A percentile compares a stretch with the other conserved stretches of the same genome.
These are phyloP conservation scores for Saccharum officinarum DNA, from an alignment of 176 grass and related monocot species.

Conservation along the genomic window DNA sequence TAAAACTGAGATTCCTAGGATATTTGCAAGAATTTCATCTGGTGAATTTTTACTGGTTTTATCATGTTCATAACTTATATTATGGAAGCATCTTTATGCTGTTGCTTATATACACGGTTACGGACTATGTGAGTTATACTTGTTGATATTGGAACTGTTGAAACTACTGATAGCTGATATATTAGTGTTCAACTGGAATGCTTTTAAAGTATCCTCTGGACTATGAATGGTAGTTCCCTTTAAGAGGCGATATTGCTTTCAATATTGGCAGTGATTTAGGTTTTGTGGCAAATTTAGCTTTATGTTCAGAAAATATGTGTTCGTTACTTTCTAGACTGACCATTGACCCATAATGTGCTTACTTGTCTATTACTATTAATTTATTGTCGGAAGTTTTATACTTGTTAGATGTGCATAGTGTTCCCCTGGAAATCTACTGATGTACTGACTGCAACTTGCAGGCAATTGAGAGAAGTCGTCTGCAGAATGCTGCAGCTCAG, in stretches of 20 bases:
- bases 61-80: not conserved
- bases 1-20: not conserved
- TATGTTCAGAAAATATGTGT: not conserved
- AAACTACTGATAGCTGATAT: not conserved
- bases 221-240: not conserved
- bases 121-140: not conserved
- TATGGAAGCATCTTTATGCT: not conserved
- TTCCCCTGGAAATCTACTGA: not conserved
- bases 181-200: not conserved
- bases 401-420: not conserved
- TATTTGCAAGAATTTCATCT: not conserved
- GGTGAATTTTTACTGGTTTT: not conserved
- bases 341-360: not conserved
- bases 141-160: not conserved
- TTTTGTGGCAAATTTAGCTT: not conserved
- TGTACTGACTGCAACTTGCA: slow-evolving; percentile 20
- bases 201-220: not conserved
- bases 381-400: not conserved
- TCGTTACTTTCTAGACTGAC: not conserved
- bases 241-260: not conserved
- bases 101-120: not conserved
- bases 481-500: slow-evolving; percentile 46
- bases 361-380: not conserved
- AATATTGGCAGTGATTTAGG: not conserved
- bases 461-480: slow-evolving; percentile 58